Conservation (phyloP, 2,329 filamentous ascomycete species). For the Bipolaris victoriae region DNA sequence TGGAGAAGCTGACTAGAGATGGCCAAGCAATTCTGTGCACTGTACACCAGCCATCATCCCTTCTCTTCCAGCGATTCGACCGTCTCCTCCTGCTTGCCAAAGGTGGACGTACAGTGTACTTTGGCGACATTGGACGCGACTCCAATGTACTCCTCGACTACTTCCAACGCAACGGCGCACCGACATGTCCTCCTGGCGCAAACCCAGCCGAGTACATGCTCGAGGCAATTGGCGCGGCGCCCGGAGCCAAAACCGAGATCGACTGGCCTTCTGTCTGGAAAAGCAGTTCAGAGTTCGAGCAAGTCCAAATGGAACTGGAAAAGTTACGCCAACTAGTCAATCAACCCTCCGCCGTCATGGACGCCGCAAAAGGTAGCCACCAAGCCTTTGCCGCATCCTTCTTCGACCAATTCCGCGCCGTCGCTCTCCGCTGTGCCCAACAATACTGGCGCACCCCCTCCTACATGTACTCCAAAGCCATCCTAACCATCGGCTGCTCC, state of each 20-base stretch:
- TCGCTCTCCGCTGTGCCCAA: slow-evolving; percentile 53
- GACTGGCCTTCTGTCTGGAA: slow-evolving; percentile 55
- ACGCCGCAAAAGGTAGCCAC: slow-evolving; percentile 54
- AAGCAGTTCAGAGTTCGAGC: slow-evolving; percentile 24
- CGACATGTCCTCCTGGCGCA: slow-evolving; percentile 65
- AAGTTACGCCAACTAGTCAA: slow-evolving; percentile 46
- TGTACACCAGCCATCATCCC: slow-evolving; percentile 90
- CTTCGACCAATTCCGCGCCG: slow-evolving; percentile 38
- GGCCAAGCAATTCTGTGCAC: slow-evolving; percentile 85
- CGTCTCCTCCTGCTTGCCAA: slow-evolving; percentile 75
- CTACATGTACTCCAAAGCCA: slow-evolving; percentile 50
- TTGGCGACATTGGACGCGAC: slow-evolving; percentile 74
- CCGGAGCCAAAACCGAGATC: slow-evolving; percentile 28
- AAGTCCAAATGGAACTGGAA: slow-evolving; percentile 48
- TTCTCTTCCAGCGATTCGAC: slow-evolving; percentile 88
- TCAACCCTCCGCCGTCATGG: slow-evolving; percentile 35
- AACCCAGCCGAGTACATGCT: slow-evolving; percentile 84
- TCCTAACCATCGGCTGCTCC: slow-evolving; percentile 37
- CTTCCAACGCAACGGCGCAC: slow-evolving; percentile 73
- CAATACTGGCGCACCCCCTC: slow-evolving; percentile 56
- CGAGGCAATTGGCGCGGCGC: slow-evolving; percentile 49
- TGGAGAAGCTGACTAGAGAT: slow-evolving; percentile 82
- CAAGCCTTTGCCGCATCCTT: slow-evolving; percentile 55
- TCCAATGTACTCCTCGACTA: slow-evolving; percentile 70
- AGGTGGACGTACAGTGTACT: slow-evolving; percentile 77